phyloP scores from a whole-genome alignment of 2,329 filamentous ascomycete species.

The Dactylellina leptospora region DNA sequence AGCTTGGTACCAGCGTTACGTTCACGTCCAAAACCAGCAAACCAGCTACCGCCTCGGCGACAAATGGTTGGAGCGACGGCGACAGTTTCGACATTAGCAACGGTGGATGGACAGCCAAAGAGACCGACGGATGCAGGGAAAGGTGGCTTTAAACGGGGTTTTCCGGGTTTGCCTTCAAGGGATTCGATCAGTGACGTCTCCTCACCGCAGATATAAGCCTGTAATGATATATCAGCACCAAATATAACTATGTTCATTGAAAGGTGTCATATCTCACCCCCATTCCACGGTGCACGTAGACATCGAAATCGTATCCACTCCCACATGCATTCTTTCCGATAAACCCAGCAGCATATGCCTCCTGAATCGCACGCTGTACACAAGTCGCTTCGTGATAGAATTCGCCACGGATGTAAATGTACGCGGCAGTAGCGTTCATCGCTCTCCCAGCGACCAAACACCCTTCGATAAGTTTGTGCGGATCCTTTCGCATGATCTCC shows the following conservation, averaged over 20 bases:
- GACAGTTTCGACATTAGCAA: constrained; percentile 97
- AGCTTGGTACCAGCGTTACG: constrained; percentile 97
- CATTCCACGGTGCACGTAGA: constrained; percentile 94
- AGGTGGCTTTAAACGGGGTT: constrained; percentile 97
- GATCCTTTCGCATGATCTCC: constrained; percentile 99
- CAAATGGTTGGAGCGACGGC: constrained; percentile 96
- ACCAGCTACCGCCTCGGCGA: constrained; percentile 91
- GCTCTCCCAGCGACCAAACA: constrained; percentile 94
- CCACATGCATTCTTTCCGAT: constrained; percentile 99
- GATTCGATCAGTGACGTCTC: constrained; percentile 98
- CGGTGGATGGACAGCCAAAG: constrained; percentile 96
- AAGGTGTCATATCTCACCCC: constrained; percentile 65
- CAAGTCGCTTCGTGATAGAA: constrained; percentile 96
- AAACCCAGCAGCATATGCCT: constrained; percentile 91
- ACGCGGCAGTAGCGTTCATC: constrained; percentile 98
- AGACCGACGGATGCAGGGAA: constrained; percentile 97
- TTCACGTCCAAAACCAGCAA: constrained; percentile 91
- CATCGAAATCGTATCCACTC: constrained; percentile 96
- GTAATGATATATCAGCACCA: neutral
- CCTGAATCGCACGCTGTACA: constrained; percentile 93
- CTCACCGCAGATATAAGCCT: constrained; percentile 91
- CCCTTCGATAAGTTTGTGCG: constrained; percentile 97
- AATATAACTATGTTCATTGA: neutral
- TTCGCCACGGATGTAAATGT: constrained; percentile 99
- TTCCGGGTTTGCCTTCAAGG: constrained; percentile 96